Evolutionary conservation across 371 early-diverging fungal species (phyloP), one percentile per base, ranked within the genome.

Genomic region (Batkoa obscura): DNA sequence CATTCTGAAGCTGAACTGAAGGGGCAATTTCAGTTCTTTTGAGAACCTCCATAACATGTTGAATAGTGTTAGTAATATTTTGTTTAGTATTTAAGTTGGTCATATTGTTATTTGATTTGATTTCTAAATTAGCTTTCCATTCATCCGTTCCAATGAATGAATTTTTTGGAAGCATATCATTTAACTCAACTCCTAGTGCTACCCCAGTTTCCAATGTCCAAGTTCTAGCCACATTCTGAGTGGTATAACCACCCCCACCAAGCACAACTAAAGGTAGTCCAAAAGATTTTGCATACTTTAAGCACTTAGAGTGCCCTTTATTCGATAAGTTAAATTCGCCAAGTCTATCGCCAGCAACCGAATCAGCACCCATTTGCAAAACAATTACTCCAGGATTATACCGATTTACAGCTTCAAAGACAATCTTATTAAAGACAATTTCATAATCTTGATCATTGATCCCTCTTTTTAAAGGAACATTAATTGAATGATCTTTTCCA

Each of bases 231-330:
- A 99, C 99, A 68, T 99, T 99, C 55, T 93, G 82, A 68, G 97
- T 90, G 0, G 98, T 96, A 66, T 99, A 99, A 0, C 99, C 99
- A 49, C 99, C 99, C 31, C 99, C 99, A 56, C 99, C 99, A 2
- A 99, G 72, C 56, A 97, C 75, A 57, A 99, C 66, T 66, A 93
- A 68, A 4, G 99, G 99, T 52, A 98, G 72, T 61, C 86, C 83
- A 61, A 97, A 86, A 31, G 74, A 79, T 59, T 91, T 94, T 52
- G 98, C 84, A 65, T 86, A 96, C 51, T 84, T 80, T 13, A 99
- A 86, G 58, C 99, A 95, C 47, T 80, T 76, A 5, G 91, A 93
- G 60, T 99, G 80, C 0, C 80, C 76, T 64, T 54, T 70, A 84
- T 91, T 86, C 3, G 90, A 88, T 34, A 99, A 66, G 68, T 98